Conservation (phyloP, 306 rosid genomes). For the Geum urbanum region DNA sequence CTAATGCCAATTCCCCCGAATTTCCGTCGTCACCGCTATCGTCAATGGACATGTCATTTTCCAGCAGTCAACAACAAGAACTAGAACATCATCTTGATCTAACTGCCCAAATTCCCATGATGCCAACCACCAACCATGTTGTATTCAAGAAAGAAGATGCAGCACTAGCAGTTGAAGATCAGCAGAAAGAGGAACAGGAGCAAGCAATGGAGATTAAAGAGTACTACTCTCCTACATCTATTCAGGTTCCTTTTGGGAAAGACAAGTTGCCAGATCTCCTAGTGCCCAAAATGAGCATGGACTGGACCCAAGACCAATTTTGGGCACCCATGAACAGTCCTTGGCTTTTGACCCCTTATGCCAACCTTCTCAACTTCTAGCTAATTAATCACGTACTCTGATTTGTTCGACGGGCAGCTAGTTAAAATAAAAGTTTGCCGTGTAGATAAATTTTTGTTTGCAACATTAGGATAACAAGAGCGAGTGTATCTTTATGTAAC, state of each 20-base stretch:
- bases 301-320: constrained; percentile 71
- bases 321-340: constrained; percentile 80
- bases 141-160: constrained; percentile 43
- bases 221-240: constrained; percentile 17
- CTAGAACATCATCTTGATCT: constrained; percentile 6
- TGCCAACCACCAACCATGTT: constrained; percentile 19
- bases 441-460: constrained; percentile 28
- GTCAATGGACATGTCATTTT: constrained; percentile 45
- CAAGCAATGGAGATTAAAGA: constrained; percentile 25
- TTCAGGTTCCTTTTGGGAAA: constrained; percentile 41
- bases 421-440: not conserved
- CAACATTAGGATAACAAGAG: not conserved
- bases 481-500: not conserved
- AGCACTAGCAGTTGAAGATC: not conserved
- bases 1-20: constrained; percentile 38
- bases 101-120: constrained; percentile 14
- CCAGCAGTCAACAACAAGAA: constrained; percentile 33
- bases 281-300: constrained; percentile 47
- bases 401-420: not conserved
- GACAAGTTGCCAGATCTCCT: constrained; percentile 56
- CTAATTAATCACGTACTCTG: not conserved
- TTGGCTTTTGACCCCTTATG: constrained; percentile 62
- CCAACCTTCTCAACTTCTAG: constrained; percentile 56
- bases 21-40: constrained; percentile 42
- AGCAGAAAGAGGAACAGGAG: not conserved